Base-by-base conservation (phyloP, 1,284 basidiomycete genomes). In the Ganoderma sinense region DNA sequence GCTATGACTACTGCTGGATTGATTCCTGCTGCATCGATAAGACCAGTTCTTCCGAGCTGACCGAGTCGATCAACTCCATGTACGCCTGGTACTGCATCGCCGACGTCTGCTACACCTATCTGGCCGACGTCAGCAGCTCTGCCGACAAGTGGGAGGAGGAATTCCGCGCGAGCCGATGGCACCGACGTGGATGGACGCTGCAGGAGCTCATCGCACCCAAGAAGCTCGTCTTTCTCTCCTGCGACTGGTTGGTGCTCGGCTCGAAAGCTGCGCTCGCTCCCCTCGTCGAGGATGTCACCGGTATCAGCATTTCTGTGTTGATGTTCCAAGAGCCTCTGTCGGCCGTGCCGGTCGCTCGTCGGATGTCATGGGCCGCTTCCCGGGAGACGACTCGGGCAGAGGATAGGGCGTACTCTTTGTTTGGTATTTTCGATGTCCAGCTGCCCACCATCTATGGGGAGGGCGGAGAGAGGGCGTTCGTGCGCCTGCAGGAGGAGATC, bases 11-110 rank as follows among this genome's bases (percentile, higher is more conserved):
- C 33, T 56, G 66, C 4, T 73, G 72, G 72, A 63, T 73, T 43
- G 72, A 73, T 62, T 68, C 69, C 18, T 71, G 69, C 62, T 73
- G 72, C 51, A 73, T 73, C 20, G 70, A 73, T 66, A 71, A 71
- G 66, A 62, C 40, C 40, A 73, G 72, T 26, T 69, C 66, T n/a
- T 64, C 72, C 16, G 72, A 73, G 53, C 68, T 73, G 2, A 71
- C 72, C 1, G 72, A 73, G 33, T 68, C 72, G 1, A 48, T 71
- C 59, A 73, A 73, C 66, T 73, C 72, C 33, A 71, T 73, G 68
- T 71, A 62, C 65, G 20, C 66, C 26, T 70, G 70, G 70, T 73
- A 73, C 33, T 65, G 61, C 11, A 61, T 65, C 16, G 69, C 72
- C 0, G 55, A 68, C n/a, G 70, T 71, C 36, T 73, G 72, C 64